Evolutionary conservation across 257 asterid species (phyloP).

Genomic region (Solanum medicagineum): DNA sequence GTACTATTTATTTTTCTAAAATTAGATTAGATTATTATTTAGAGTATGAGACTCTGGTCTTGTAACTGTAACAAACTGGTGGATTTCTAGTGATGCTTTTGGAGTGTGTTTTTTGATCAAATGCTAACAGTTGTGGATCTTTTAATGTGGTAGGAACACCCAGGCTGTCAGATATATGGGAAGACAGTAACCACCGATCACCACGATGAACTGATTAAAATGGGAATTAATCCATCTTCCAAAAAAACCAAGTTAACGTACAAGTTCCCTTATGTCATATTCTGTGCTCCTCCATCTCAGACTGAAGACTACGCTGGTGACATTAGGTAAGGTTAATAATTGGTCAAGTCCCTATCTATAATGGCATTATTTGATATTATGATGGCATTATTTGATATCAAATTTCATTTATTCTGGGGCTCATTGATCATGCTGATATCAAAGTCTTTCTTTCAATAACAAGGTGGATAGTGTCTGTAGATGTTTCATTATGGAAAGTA

Average conservation of each 20-base stretch:
- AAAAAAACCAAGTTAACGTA: constrained; percentile 32
- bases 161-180: constrained; percentile 67
- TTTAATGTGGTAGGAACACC: constrained; percentile 47
- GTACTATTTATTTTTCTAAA: neutral
- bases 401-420: neutral
- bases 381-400: neutral
- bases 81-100: neutral
- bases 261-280: constrained; percentile 79
- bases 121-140: neutral
- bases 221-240: constrained; percentile 70
- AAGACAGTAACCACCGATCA: constrained; percentile 68
- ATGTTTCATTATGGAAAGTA: neutral
- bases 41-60: neutral
- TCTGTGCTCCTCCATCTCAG: constrained; percentile 85
- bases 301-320: constrained; percentile 71
- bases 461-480: neutral
- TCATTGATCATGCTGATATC: neutral
- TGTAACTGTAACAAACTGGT: neutral
- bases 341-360: neutral
- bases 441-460: neutral
- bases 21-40: neutral
- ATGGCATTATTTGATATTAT: neutral
- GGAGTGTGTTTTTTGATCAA: neutral
- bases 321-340: constrained; percentile 37
- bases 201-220: constrained; percentile 64